A percentile compares a stretch with the other conserved stretches of the same genome.
Conservation (phyloP, 2,329 filamentous ascomycete genomes). For the Neonectria faginata region DNA sequence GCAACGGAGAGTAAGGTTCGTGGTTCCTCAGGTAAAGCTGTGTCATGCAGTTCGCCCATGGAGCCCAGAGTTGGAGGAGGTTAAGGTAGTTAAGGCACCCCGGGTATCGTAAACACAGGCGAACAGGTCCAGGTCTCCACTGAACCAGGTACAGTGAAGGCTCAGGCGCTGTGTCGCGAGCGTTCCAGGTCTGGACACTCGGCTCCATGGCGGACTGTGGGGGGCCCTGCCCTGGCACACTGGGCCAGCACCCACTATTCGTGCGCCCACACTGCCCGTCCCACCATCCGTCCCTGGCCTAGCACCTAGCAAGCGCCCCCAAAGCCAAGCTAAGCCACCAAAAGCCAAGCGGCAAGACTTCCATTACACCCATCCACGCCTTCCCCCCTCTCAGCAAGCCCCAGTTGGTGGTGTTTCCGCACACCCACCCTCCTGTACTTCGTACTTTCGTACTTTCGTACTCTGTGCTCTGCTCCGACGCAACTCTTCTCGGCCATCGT, state of each 20-base stretch:
- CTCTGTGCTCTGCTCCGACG: conserved; percentile 18
- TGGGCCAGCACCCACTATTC: conserved; percentile 17
- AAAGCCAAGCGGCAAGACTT: conserved; percentile 30
- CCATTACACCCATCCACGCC: conserved; percentile 19
- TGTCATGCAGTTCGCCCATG: background rate
- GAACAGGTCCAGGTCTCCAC: background rate
- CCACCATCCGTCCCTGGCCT: conserved; percentile 34
- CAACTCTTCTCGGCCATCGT: conserved; percentile 13
- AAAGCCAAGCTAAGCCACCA: conserved; percentile 34
- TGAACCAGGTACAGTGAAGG: conserved; percentile 26
- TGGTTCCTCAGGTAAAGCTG: background rate
- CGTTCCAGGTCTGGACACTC: conserved; percentile 20
- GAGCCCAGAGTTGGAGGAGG: background rate
- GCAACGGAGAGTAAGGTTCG: background rate
- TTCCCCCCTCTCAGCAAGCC: conserved; percentile 8
- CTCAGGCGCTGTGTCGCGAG: conserved; percentile 26
- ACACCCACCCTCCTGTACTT: conserved; percentile 9
- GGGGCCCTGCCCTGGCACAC: background rate
- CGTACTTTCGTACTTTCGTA: conserved; percentile 13
- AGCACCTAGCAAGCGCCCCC: conserved; percentile 38
- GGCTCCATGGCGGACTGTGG: conserved; percentile 12
- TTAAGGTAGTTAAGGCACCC: background rate
- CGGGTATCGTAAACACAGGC: background rate
- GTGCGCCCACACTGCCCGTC: conserved; percentile 25
- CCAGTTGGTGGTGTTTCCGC: conserved; percentile 11